These are phyloP conservation scores for Penicillium chermesinum DNA, from an alignment of 495 filamentous ascomycete species.

Conservation along the genomic window DNA sequence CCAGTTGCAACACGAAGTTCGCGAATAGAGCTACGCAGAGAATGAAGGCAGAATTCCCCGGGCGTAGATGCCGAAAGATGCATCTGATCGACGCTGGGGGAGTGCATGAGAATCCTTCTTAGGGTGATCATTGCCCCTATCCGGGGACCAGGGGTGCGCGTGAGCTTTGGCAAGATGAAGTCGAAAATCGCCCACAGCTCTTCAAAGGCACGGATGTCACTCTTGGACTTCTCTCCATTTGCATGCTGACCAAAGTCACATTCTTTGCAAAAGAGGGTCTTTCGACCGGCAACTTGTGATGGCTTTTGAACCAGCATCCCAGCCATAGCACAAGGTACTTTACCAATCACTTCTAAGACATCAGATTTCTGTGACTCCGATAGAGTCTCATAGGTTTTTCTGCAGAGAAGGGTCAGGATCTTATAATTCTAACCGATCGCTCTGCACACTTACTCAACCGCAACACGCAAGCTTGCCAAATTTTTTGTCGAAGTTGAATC, in stretches of 20 bases:
- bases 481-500: neutral
- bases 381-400: conserved; percentile 20
- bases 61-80: conserved; percentile 59
- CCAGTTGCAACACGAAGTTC: conserved; percentile 81
- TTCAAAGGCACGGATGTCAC: conserved; percentile 30
- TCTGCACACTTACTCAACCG: conserved; percentile 27
- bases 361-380: conserved; percentile 29
- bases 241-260: conserved; percentile 28
- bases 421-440: neutral
- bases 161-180: conserved; percentile 51
- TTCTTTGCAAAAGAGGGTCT: conserved; percentile 32
- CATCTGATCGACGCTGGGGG: conserved; percentile 48
- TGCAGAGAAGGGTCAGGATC: conserved; percentile 9
- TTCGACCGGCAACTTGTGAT: conserved; percentile 12
- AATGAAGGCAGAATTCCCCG: conserved; percentile 76
- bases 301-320: conserved; percentile 17
- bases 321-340: conserved; percentile 41
- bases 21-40: conserved; percentile 72
- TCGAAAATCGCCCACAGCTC: conserved; percentile 50
- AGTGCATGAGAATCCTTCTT: conserved; percentile 62
- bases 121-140: conserved; percentile 69
- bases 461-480: conserved; percentile 21
- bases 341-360: conserved; percentile 32
- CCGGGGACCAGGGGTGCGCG: conserved; percentile 56
- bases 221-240: conserved; percentile 6